A percentile compares a stretch with the other conserved stretches of the same genome.
Evolutionary conservation across 164 flowering plant genomes (phyloP).

Genomic region (Stephania japonica): DNA sequence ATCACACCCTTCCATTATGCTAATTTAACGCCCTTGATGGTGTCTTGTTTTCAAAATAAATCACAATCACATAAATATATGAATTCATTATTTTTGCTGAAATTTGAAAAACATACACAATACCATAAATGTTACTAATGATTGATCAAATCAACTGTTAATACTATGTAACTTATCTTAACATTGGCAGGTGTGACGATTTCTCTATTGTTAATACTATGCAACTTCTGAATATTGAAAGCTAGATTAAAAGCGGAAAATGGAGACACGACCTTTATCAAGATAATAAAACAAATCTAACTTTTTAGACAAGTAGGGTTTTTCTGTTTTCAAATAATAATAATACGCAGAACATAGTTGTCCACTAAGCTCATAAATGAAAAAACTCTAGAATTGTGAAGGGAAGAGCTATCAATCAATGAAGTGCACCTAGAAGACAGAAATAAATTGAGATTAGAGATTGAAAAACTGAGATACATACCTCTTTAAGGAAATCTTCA

Average conservation of each 20-base stretch:
- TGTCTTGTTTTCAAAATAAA: no score
- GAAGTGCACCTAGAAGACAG: not conserved
- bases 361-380: not conserved
- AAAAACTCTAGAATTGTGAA: not conserved
- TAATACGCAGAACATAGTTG: not conserved
- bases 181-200: no score
- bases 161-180: no score
- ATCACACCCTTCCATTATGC: no score
- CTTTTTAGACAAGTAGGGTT: not conserved
- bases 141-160: no score
- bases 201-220: no score
- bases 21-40: no score
- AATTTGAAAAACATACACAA: no score
- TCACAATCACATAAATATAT: no score
- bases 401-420: not conserved
- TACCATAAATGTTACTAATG: no score
- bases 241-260: not conserved
- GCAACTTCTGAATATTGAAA: not conserved
- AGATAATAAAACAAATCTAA: not conserved
- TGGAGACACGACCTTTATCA: not conserved
- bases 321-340: not conserved
- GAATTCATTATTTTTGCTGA: no score
- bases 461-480: constrained; percentile 11
- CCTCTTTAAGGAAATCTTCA: constrained; percentile 70
- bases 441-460: not conserved